Conservation (phyloP, 495 filamentous ascomycete species). For the Aspergillus bridgeri region DNA sequence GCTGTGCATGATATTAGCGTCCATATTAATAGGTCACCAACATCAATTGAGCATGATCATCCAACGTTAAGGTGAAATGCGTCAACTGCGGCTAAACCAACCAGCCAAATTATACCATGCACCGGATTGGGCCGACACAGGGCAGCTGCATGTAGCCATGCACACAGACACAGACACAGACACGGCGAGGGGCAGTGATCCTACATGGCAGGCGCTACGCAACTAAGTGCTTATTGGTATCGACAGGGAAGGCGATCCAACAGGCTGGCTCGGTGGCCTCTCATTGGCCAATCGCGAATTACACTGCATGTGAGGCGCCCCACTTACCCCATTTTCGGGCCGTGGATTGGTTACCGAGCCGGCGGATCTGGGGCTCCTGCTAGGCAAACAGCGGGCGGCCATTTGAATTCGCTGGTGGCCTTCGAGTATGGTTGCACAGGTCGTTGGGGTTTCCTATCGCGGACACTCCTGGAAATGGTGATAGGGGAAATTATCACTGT, state of each 20-base stretch:
- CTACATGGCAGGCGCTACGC: not conserved
- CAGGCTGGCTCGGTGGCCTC: not conserved
- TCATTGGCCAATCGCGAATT: no score
- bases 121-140: not conserved
- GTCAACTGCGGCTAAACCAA: not conserved
- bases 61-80: not conserved
- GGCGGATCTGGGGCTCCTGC: not conserved
- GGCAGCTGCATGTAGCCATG: no score
- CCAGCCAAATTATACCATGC: not conserved
- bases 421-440: not conserved
- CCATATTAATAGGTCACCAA: not conserved
- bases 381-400: not conserved
- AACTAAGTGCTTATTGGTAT: not conserved
- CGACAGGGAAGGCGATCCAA: not conserved
- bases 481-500: no score
- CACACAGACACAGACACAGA: no score
- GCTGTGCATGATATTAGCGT: not conserved
- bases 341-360: not conserved
- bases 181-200: not conserved
- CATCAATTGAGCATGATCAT: not conserved
- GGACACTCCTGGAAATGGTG: no score
- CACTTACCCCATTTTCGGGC: not conserved
- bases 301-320: no score
- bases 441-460: not conserved
- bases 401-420: not conserved